These are phyloP conservation scores for Casuarina equisetifolia DNA, from an alignment of 306 rosid genomes.

Conservation along the genomic window DNA sequence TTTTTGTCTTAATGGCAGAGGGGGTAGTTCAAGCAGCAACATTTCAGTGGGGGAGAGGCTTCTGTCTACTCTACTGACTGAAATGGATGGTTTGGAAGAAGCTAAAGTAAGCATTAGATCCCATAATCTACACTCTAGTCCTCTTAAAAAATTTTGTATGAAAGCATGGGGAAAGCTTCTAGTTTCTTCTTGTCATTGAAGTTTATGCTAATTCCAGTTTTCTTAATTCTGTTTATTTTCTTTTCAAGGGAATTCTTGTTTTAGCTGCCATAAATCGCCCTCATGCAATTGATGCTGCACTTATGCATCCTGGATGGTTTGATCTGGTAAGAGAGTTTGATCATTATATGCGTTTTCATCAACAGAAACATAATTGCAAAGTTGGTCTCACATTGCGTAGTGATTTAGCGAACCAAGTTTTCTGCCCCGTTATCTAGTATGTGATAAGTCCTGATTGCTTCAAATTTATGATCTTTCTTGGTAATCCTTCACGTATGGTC, in stretches of 20 bases:
- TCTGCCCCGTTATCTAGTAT: too few relatives aligned
- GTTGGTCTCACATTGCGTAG: background rate
- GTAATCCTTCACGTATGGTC: too few relatives aligned
- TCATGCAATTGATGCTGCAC: slow-evolving; percentile 82
- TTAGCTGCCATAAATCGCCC: slow-evolving; percentile 97
- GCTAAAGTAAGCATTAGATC: slow-evolving; percentile 57
- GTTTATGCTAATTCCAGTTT: background rate
- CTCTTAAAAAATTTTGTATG: slow-evolving; percentile 7
- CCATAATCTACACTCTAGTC: slow-evolving; percentile 12
- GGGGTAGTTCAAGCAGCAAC: slow-evolving; percentile 72
- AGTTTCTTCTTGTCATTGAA: slow-evolving; percentile 12
- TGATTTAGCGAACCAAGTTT: background rate
- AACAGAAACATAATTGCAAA: background rate
- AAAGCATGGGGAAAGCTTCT: slow-evolving; percentile 17
- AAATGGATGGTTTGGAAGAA: slow-evolving; percentile 96
- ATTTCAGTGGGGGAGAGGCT: slow-evolving; percentile 78
- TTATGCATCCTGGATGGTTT: slow-evolving; percentile 92
- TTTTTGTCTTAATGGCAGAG: slow-evolving; percentile 46
- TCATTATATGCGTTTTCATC: background rate
- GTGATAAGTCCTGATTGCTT: background rate
- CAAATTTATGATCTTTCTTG: too few relatives aligned
- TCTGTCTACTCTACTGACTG: slow-evolving; percentile 84
- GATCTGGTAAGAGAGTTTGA: slow-evolving; percentile 56
- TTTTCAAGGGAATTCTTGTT: slow-evolving; percentile 79
- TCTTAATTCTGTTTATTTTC: background rate